Conservation (phyloP, 257 asterid species). For the Oldenlandia corymbosa region DNA sequence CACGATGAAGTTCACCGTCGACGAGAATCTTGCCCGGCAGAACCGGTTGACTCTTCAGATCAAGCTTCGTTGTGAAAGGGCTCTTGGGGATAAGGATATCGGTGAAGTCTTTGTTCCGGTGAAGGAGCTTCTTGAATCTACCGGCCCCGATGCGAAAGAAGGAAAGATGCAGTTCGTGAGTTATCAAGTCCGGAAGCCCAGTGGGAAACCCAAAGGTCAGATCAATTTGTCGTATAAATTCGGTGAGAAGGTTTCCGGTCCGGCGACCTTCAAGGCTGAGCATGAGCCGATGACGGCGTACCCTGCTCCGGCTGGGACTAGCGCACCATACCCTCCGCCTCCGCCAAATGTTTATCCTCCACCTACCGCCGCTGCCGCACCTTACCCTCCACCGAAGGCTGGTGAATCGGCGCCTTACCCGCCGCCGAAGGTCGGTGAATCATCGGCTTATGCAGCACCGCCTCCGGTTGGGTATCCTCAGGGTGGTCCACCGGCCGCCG, state of each 20-base stretch:
- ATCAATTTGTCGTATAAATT: constrained; percentile 56
- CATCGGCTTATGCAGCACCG: not conserved
- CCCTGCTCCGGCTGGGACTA: constrained; percentile 41
- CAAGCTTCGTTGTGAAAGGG: constrained; percentile 46
- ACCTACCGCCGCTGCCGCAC: constrained; percentile 8
- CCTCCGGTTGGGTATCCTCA: constrained; percentile 3
- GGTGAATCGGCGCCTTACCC: constrained; percentile 21
- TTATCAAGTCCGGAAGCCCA: constrained; percentile 75
- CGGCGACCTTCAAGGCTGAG: constrained; percentile 18
- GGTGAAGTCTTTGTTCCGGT: constrained; percentile 67
- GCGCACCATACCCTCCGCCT: constrained; percentile 35
- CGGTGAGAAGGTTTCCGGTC: constrained; percentile 29
- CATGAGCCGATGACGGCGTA: constrained; percentile 37
- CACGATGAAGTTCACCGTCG: constrained; percentile 53
- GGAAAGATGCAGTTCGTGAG: constrained; percentile 44
- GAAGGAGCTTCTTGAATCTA: constrained; percentile 52
- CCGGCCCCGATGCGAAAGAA: constrained; percentile 20
- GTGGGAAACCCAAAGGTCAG: constrained; percentile 71
- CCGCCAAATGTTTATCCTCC: constrained; percentile 32
- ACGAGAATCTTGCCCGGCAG: constrained; percentile 50
- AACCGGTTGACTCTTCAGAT: constrained; percentile 51
- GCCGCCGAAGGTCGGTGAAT: constrained; percentile 17
- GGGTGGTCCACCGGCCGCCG: not conserved
- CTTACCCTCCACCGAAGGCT: constrained; percentile 28
- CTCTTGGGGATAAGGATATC: constrained; percentile 53